phyloP scores from a whole-genome alignment of 257 asterid species.

The Primulina tabacum region DNA sequence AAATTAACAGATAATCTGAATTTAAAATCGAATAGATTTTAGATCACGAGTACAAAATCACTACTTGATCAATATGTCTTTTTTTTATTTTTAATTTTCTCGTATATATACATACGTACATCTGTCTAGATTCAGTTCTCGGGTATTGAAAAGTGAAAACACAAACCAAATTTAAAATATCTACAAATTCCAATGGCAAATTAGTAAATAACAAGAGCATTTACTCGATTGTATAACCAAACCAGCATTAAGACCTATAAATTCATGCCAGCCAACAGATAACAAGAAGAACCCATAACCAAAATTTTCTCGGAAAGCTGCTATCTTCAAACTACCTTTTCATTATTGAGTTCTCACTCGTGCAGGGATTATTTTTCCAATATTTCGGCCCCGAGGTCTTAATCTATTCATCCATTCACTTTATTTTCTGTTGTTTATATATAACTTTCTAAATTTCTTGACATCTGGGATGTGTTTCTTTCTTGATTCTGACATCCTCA shows the following conservation, averaged over 20 bases:
- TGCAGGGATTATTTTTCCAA: background rate
- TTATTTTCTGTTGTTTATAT: background rate
- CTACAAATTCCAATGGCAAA: no score
- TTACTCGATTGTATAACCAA: no score
- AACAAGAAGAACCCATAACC: slow-evolving; percentile 10
- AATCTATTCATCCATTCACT: slow-evolving; percentile 30
- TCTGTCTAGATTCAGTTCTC: no score
- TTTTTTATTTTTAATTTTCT: no score
- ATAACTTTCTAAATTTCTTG: background rate
- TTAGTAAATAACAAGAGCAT: no score
- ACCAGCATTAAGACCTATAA: slow-evolving; percentile 1
- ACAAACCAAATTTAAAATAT: no score
- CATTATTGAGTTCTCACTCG: slow-evolving; percentile 11
- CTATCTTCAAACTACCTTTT: slow-evolving; percentile 6
- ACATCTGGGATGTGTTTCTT: background rate
- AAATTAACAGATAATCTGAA: no score
- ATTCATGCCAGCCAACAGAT: slow-evolving; percentile 17
- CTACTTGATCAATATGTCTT: no score
- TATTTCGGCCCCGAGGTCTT: background rate
- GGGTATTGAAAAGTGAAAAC: no score
- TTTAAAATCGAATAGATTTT: no score
- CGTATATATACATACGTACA: no score
- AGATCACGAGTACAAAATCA: no score
- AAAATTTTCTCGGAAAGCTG: slow-evolving; percentile 20
- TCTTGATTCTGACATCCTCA: background rate